Percentiles rank a stretch among this genome's conserved stretches.
Conservation (phyloP, 805 yeast genomes). For the Maudiozyma turicensis region DNA sequence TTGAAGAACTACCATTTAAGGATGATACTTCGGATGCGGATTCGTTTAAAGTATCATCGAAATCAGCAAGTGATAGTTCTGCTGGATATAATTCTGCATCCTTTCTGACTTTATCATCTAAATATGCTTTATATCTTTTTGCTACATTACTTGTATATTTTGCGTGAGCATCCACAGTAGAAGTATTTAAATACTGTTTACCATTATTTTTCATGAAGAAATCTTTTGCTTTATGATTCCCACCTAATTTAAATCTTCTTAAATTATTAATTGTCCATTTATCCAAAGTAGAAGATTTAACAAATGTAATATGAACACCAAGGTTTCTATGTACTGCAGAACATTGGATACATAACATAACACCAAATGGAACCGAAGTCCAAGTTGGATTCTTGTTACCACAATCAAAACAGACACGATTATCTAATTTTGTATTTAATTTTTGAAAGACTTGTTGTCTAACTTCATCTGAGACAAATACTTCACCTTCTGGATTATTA, state of each 20-base stretch:
- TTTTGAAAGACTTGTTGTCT: constrained; percentile 54
- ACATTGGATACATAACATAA: constrained; percentile 86
- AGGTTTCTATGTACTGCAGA: constrained; percentile 90
- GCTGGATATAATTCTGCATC: constrained; percentile 72
- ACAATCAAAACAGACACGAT: constrained; percentile 89
- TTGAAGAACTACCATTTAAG: constrained; percentile 21
- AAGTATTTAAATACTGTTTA: constrained; percentile 43
- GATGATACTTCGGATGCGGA: constrained; percentile 23
- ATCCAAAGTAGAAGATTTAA: constrained; percentile 83
- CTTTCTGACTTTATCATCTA: constrained; percentile 53
- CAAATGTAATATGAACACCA: constrained; percentile 95
- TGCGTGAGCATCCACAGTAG: constrained; percentile 51
- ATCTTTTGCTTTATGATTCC: constrained; percentile 78
- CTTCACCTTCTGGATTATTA: constrained; percentile 24
- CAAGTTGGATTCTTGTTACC: constrained; percentile 91
- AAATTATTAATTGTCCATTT: constrained; percentile 89
- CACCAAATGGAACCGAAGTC: constrained; percentile 97
- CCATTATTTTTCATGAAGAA: constrained; percentile 83
- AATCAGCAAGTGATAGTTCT: constrained; percentile 42
- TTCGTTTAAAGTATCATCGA: constrained; percentile 17
- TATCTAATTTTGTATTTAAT: constrained; percentile 56
- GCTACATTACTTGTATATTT: constrained; percentile 81
- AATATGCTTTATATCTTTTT: constrained; percentile 66
- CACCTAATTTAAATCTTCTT: constrained; percentile 89
- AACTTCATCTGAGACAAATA: constrained; percentile 55